Evolutionary conservation across 148 eudicot species (phyloP).

Genomic region (Rhododendron henanense): DNA sequence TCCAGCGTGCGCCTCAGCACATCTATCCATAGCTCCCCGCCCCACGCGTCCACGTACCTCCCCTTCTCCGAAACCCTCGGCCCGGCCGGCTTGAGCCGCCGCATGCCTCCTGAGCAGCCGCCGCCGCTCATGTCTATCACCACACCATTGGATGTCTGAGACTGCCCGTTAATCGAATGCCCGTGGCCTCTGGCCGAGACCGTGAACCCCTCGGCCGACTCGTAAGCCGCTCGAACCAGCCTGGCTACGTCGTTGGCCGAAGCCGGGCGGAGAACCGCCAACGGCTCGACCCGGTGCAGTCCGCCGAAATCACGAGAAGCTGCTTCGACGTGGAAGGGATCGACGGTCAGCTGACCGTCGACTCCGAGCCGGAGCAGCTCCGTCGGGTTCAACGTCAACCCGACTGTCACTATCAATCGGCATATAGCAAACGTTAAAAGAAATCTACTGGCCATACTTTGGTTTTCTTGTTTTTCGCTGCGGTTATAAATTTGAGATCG

Average conservation of each 20-base stretch:
- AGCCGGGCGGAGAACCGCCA: constrained; percentile 54
- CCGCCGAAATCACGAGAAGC: constrained; percentile 76
- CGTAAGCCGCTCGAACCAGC: constrained; percentile 38
- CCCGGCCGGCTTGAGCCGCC: constrained; percentile 7
- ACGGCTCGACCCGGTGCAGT: constrained; percentile 34
- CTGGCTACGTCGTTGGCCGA: constrained; percentile 53
- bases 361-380: constrained; percentile 32
- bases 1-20: constrained; percentile 65
- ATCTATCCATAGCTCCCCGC: constrained; percentile 93
- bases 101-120: neutral
- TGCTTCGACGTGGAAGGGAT: constrained; percentile 29
- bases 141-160: constrained; percentile 52
- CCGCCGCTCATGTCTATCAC: constrained; percentile 68
- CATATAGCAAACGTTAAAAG: constrained; percentile 43
- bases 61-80: constrained; percentile 31
- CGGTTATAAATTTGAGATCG: neutral
- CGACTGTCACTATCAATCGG: constrained; percentile 54
- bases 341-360: constrained; percentile 35
- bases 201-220: constrained; percentile 35
- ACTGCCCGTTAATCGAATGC: constrained; percentile 87
- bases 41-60: constrained; percentile 79
- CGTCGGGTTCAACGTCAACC: constrained; percentile 49
- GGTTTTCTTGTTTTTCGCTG: neutral
- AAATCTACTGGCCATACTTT: constrained; percentile 45
- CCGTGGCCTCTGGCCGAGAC: constrained; percentile 91